Percentiles rank a stretch among this genome's conserved stretches.
Evolutionary conservation across 2,329 filamentous ascomycete genomes (phyloP).

Genomic region (Paecilomyces sp.): DNA sequence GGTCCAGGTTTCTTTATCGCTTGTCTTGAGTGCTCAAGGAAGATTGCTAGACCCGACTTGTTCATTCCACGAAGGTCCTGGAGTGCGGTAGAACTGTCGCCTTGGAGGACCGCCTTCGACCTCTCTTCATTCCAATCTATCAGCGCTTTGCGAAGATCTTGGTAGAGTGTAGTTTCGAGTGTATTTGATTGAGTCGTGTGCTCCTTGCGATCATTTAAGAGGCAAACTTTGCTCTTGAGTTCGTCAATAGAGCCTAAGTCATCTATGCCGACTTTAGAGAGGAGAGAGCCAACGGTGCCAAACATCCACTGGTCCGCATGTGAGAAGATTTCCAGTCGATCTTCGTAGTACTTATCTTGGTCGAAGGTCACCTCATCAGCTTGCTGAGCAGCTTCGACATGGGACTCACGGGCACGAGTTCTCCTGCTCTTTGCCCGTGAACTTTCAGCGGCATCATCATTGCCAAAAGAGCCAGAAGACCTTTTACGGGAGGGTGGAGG

Average conservation of each 20-base stretch:
- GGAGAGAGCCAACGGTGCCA: constrained; percentile 45
- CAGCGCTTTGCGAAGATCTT: constrained; percentile 38
- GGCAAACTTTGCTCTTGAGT: constrained; percentile 22
- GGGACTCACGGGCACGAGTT: constrained; percentile 53
- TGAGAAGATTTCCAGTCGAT: constrained; percentile 46
- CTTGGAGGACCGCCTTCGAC: constrained; percentile 37
- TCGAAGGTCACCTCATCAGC: constrained; percentile 45
- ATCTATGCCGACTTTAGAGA: constrained; percentile 45
- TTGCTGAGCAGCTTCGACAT: constrained; percentile 39
- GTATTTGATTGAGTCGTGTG: constrained; percentile 10
- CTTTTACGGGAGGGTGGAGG: constrained; percentile 47
- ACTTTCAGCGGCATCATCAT: constrained; percentile 51
- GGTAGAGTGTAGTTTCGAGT: constrained; percentile 23
- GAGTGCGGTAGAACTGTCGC: constrained; percentile 42
- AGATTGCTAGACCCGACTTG: constrained; percentile 45
- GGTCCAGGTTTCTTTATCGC: constrained; percentile 31
- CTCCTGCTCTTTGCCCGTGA: constrained; percentile 54
- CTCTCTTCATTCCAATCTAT: constrained; percentile 40
- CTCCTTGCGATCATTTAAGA: constrained; percentile 10
- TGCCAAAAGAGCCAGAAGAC: constrained; percentile 53
- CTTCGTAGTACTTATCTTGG: constrained; percentile 46
- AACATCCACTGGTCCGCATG: constrained; percentile 54
- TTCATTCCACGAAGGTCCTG: constrained; percentile 42
- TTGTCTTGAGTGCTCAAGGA: constrained; percentile 50
- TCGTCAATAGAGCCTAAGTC: constrained; percentile 36